Evolutionary conservation across 495 filamentous ascomycete species (phyloP).

Genomic region (Trichoderma parareesei): DNA sequence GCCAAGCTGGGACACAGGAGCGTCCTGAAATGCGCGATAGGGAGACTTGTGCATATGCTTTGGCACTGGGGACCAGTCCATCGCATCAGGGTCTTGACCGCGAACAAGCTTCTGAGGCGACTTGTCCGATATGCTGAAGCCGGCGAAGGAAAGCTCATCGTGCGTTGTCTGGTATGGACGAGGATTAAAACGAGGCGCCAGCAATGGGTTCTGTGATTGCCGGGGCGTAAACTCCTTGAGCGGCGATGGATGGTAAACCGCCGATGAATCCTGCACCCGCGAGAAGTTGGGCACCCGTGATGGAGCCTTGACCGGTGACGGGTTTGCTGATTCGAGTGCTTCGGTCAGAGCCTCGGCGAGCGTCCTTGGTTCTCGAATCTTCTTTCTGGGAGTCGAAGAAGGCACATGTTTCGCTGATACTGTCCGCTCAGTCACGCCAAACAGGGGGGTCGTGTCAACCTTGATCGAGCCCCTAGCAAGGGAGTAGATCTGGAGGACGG

Average conservation of each 20-base stretch:
- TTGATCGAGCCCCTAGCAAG: conserved; percentile 44
- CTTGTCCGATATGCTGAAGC: conserved; percentile 10
- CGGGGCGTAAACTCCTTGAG: neutral
- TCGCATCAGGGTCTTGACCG: conserved; percentile 42
- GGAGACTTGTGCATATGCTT: conserved; percentile 30
- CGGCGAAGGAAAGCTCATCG: conserved; percentile 1
- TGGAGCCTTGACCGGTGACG: conserved; percentile 16
- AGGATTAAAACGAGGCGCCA: conserved; percentile 30
- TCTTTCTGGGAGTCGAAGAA: conserved; percentile 18
- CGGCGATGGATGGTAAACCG: neutral
- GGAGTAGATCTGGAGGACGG: conserved; percentile 31
- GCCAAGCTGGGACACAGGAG: conserved; percentile 33
- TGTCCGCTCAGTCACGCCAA: conserved; percentile 30
- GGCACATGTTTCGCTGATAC: conserved; percentile 16
- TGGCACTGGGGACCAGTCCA: conserved; percentile 73
- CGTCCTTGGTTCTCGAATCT: conserved; percentile 18
- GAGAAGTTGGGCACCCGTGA: too few species aligned
- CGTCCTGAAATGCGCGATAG: conserved; percentile 40
- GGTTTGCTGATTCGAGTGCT: conserved; percentile 23
- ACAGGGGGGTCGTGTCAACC: conserved; percentile 50
- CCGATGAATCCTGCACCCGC: too few species aligned
- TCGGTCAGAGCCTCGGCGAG: conserved; percentile 37
- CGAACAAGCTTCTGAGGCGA: conserved; percentile 9
- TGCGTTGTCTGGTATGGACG: conserved; percentile 18
- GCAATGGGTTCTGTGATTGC: conserved; percentile 13